Percentiles rank a stretch among this genome's conserved stretches.
These are phyloP conservation scores for Sutorius eximius DNA, from an alignment of 1,284 basidiomycete species.

Conservation along the genomic window DNA sequence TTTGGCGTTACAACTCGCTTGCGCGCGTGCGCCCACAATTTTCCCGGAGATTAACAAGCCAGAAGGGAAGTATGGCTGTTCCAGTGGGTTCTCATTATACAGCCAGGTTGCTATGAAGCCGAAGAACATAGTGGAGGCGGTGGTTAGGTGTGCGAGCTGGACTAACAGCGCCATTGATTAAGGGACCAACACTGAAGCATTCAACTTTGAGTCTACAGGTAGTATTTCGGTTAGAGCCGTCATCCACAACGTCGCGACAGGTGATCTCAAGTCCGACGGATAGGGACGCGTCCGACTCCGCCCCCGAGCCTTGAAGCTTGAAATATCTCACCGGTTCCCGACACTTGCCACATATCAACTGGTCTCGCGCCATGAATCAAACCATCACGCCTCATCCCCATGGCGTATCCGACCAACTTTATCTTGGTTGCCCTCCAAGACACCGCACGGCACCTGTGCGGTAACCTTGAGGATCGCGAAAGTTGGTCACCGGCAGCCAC, in stretches of 20 bases:
- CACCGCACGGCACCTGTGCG: background rate
- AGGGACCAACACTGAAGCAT: background rate
- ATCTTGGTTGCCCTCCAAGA: background rate
- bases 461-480: background rate
- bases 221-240: background rate
- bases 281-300: background rate
- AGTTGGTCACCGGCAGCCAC: too few species aligned
- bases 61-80: background rate
- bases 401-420: background rate
- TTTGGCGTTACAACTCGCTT: background rate
- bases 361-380: background rate
- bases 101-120: background rate
- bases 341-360: background rate
- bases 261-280: background rate
- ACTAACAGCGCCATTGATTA: background rate
- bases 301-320: background rate
- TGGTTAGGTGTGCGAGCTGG: background rate
- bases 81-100: background rate
- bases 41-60: background rate
- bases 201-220: background rate
- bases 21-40: background rate
- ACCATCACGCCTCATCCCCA: background rate
- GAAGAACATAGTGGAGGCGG: background rate
- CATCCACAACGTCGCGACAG: background rate
- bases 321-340: background rate